Conservation (phyloP, 306 rosid species). For the Quercus bicolor region DNA sequence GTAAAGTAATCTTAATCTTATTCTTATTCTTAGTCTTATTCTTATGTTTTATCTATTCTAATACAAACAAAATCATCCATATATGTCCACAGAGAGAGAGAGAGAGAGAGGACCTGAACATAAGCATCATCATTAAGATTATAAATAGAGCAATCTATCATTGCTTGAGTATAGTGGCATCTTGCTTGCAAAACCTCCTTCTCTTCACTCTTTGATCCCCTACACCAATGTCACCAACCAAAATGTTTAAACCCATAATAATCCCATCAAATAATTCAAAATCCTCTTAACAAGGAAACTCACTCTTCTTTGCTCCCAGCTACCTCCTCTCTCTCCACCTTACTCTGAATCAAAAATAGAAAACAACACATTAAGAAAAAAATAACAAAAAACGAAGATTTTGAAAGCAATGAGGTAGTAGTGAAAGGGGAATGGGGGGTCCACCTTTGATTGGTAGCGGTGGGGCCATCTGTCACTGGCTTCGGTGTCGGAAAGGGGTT, state of each 20-base stretch:
- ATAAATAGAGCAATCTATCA: conserved; percentile 21
- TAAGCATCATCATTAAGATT: conserved; percentile 23
- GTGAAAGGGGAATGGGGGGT: background rate
- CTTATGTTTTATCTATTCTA: too few species aligned
- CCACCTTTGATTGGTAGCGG: conserved; percentile 21
- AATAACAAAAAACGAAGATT: background rate
- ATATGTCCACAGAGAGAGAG: too few species aligned
- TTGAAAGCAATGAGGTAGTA: background rate
- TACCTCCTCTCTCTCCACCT: too few species aligned
- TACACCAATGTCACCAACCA: background rate
- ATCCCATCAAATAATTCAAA: background rate
- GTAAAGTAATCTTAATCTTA: too few species aligned
- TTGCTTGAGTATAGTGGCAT: conserved; percentile 27
- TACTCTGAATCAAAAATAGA: too few species aligned
- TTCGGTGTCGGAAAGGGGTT: conserved; percentile 15
- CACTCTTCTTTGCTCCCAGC: too few species aligned
- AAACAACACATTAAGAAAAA: too few species aligned
- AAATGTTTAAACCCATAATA: too few species aligned
- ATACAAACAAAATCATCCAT: too few species aligned
- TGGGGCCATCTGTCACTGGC: conserved; percentile 32
- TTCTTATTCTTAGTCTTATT: too few species aligned
- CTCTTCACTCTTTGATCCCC: background rate
- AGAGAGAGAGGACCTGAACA: too few species aligned
- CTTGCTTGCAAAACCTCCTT: conserved; percentile 1
- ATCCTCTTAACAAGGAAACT: too few species aligned